phyloP scores from a whole-genome alignment of 2,329 filamentous ascomycete genomes.

The Dichotomopilus funicola region DNA sequence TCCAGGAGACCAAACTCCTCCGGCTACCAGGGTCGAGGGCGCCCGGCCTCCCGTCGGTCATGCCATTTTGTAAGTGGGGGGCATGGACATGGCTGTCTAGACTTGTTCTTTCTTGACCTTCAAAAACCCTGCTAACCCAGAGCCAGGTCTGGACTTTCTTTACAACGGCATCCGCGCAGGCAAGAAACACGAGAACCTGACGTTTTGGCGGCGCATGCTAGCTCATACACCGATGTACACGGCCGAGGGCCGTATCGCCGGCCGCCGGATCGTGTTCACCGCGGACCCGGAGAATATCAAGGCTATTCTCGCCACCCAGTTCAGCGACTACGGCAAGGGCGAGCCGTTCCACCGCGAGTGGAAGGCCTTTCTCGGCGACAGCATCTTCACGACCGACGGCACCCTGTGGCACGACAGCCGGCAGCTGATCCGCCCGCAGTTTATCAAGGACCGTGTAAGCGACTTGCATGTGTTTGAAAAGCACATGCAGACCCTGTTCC shows the following conservation, averaged over 20 bases:
- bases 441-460: conserved; percentile 75
- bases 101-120: too few relatives aligned
- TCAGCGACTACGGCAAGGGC: conserved; percentile 79
- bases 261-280: conserved; percentile 63
- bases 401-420: conserved; percentile 71
- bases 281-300: conserved; percentile 87
- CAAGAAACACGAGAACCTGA: conserved; percentile 48
- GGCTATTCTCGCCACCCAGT: conserved; percentile 81
- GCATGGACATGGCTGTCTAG: background rate
- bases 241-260: conserved; percentile 49
- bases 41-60: conserved; percentile 28
- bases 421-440: conserved; percentile 79
- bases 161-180: conserved; percentile 48
- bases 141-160: conserved; percentile 59
- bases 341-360: conserved; percentile 67
- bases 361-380: conserved; percentile 67
- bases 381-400: conserved; percentile 76
- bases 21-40: conserved; percentile 40
- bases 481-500: conserved; percentile 69
- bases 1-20: conserved; percentile 38
- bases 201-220: conserved; percentile 55
- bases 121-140: conserved; percentile 3
- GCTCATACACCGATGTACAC: conserved; percentile 44
- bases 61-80: conserved; percentile 40
- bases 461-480: conserved; percentile 76